phyloP scores from a whole-genome alignment of 768 basidiomycete genomes.

The Mycena capillaripes region DNA sequence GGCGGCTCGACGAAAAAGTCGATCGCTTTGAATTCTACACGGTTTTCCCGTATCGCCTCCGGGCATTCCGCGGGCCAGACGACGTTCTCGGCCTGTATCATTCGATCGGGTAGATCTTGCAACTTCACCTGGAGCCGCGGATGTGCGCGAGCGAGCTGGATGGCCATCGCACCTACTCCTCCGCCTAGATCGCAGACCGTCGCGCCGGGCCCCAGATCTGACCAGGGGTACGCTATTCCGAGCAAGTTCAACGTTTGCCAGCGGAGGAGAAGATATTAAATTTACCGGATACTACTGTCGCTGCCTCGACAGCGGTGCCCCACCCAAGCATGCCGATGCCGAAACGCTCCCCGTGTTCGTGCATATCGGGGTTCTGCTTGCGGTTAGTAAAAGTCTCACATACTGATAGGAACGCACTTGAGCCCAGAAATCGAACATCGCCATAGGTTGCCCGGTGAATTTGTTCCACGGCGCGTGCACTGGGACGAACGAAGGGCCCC shows the following conservation, averaged over 20 bases:
- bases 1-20: conserved; percentile 57
- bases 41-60: conserved; percentile 49
- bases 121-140: conserved; percentile 44
- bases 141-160: conserved; percentile 42
- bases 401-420: conserved; percentile 3
- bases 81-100: conserved; percentile 40
- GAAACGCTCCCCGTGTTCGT: conserved; percentile 25
- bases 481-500: conserved; percentile 32
- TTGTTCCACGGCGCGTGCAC: conserved; percentile 32
- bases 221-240: conserved; percentile 45
- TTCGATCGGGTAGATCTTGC: conserved; percentile 44
- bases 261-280: background rate
- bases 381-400: background rate
- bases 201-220: conserved; percentile 36
- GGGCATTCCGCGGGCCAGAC: conserved; percentile 51
- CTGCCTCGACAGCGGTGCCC: conserved; percentile 33
- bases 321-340: conserved; percentile 36
- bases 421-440: conserved; percentile 36
- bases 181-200: conserved; percentile 49
- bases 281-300: conserved; percentile 24
- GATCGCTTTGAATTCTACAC: conserved; percentile 53
- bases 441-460: conserved; percentile 20
- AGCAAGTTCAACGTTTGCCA: background rate
- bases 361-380: conserved; percentile 24
- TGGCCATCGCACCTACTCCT: conserved; percentile 45